phyloP scores from a whole-genome alignment of 2,329 filamentous ascomycete species.

The Cadophora sp. region DNA sequence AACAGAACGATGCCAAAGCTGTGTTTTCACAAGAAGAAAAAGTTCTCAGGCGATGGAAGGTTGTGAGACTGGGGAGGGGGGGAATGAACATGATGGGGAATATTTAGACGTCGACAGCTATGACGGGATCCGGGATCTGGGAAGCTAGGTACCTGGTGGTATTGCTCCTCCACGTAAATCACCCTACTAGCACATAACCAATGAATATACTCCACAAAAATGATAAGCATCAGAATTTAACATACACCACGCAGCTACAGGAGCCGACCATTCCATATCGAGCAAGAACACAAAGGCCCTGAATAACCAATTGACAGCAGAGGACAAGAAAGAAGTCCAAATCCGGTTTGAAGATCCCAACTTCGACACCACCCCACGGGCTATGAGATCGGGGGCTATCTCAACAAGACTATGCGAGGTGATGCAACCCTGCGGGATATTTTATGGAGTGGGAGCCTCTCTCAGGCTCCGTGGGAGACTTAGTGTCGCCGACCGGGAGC shows the following conservation, averaged over 20 bases:
- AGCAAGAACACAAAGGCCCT: background rate
- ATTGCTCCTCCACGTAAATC: background rate
- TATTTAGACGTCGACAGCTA: background rate
- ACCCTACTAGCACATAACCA: background rate
- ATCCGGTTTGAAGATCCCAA: background rate
- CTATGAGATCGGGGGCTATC: too few species aligned
- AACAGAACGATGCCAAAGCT: too few species aligned
- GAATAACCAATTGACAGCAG: background rate
- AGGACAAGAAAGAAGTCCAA: background rate
- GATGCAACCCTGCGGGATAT: background rate
- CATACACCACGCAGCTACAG: background rate
- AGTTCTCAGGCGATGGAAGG: background rate
- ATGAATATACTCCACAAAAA: background rate
- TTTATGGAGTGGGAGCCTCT: background rate
- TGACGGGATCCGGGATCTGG: background rate
- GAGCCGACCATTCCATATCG: background rate
- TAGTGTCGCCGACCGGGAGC: conserved; percentile 5
- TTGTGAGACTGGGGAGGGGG: background rate
- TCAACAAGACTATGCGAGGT: background rate
- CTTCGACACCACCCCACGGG: background rate
- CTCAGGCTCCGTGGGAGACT: background rate
- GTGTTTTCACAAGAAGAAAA: background rate
- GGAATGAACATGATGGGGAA: background rate
- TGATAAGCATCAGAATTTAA: background rate
- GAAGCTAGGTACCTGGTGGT: background rate